Base-by-base conservation (phyloP, 805 yeast species). In the Ogataea pignaliae region DNA sequence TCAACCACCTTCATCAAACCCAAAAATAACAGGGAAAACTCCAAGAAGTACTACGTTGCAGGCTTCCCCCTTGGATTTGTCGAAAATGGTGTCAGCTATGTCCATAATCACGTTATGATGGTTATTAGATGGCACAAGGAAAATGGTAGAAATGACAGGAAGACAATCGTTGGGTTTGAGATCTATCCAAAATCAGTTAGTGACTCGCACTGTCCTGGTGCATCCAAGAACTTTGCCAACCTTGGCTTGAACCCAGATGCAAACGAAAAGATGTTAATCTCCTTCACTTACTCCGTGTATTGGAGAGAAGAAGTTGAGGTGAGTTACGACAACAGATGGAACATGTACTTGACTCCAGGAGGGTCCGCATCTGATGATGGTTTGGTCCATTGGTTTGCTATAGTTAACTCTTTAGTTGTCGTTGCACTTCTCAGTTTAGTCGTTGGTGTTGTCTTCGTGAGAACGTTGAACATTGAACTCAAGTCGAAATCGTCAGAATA, bases 11-110 rank as follows among this genome's bases (percentile, higher is more conserved):
- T 83, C 51, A 76, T 83, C 30, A 73, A 78, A 26, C 70, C 75
- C 7, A 74, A 76, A 8, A 77, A 73, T 11, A 75, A 74, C 39
- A 70, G 76, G 15, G 76, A 78, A 50, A 41, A 43, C 11, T 48
- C 53, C 12, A 81, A 85, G 54, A 61, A 63, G 37, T 85, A 83
- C 63, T 88, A 88, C 54, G 84, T 88, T 5, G 79, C 93, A 3
- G 97, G 96, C 2, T 88, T 89, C 65, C 90, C 95, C 2, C 61
- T 88, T 30, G 97, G 97, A 0, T 83, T 76, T 52, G 78, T 76
- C 16, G 76, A 75, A 51, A 68, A 78, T 46, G 82, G 72, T n/a
- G 74, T 75, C 39, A 69, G 81, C 4, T 85, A 78, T 57, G 49
- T 88, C 29, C 79, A 89, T 63, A 88, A 87, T 59, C 96, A 89